A percentile compares a stretch with the other conserved stretches of the same genome.
Conservation (phyloP, 1,284 basidiomycete species). For the Pascua guehoae region DNA sequence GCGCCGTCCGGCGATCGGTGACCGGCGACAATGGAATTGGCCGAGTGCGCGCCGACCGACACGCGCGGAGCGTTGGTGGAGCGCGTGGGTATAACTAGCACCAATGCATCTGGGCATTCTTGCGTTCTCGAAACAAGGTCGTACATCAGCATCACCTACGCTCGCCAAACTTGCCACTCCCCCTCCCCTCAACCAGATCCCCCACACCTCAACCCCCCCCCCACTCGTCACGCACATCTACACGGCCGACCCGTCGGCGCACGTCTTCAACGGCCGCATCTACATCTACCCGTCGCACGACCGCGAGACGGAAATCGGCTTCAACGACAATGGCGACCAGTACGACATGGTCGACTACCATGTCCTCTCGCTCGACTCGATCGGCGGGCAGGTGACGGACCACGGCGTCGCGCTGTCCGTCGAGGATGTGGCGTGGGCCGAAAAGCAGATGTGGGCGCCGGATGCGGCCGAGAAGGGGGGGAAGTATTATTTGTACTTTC, state of each 20-base stretch:
- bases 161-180: too few relatives aligned
- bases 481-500: slow-evolving; percentile 38
- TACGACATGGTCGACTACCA: slow-evolving; percentile 45
- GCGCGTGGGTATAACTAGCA: too few relatives aligned
- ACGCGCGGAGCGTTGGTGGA: too few relatives aligned
- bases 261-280: slow-evolving; percentile 32
- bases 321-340: slow-evolving; percentile 39
- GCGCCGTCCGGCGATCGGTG: too few relatives aligned
- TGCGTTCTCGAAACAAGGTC: too few relatives aligned
- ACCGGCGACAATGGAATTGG: too few relatives aligned
- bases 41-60: too few relatives aligned
- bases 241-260: slow-evolving; percentile 42
- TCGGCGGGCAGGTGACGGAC: slow-evolving; percentile 31
- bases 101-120: too few relatives aligned
- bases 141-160: too few relatives aligned
- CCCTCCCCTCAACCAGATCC: too few relatives aligned
- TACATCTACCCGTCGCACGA: slow-evolving; percentile 42
- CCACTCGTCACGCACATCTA: slow-evolving; percentile 37
- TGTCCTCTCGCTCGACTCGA: slow-evolving; percentile 30
- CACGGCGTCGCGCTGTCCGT: slow-evolving; percentile 32
- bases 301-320: slow-evolving; percentile 32
- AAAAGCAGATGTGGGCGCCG: slow-evolving; percentile 41
- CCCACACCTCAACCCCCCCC: neutral
- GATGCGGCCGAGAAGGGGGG: slow-evolving; percentile 32
- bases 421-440: slow-evolving; percentile 35